Evolutionary conservation across 2,329 filamentous ascomycete genomes (phyloP).

Genomic region (Aspergillus intermedius): DNA sequence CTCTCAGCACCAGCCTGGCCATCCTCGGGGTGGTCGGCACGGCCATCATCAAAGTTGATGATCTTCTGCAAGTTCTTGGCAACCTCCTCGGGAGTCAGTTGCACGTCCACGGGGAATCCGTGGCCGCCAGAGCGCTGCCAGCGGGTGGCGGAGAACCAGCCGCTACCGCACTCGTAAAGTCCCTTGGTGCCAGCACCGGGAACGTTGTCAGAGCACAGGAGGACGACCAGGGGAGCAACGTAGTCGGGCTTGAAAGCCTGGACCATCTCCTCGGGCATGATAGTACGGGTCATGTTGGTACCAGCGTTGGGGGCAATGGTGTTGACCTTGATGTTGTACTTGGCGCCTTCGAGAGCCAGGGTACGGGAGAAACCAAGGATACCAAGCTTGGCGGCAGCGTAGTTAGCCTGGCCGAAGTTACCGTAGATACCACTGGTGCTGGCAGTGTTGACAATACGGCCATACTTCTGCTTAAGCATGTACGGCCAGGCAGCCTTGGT

Average conservation of each 20-base stretch:
- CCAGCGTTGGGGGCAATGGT: slow-evolving; percentile 97
- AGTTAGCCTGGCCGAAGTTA: slow-evolving; percentile 98
- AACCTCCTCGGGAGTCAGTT: slow-evolving; percentile 79
- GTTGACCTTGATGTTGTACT: slow-evolving; percentile 98
- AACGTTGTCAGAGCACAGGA: slow-evolving; percentile 79
- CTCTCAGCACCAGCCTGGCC: slow-evolving; percentile 70
- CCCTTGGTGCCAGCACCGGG: slow-evolving; percentile 77
- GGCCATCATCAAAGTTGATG: slow-evolving; percentile 77
- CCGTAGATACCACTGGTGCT: slow-evolving; percentile 97
- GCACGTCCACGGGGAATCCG: slow-evolving; percentile 81
- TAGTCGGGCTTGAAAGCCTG: slow-evolving; percentile 99
- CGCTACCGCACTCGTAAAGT: slow-evolving; percentile 90
- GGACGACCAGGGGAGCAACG: slow-evolving; percentile 85
- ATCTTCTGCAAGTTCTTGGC: slow-evolving; percentile 70
- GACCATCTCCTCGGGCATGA: slow-evolving; percentile 94
- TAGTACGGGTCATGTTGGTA: slow-evolving; percentile 86
- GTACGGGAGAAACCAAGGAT: slow-evolving; percentile 94
- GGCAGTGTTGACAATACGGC: slow-evolving; percentile 92
- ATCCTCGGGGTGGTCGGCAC: slow-evolving; percentile 79
- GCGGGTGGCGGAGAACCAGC: slow-evolving; percentile 84
- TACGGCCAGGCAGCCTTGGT: slow-evolving; percentile 97
- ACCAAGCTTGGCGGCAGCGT: slow-evolving; percentile 82
- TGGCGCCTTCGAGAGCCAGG: slow-evolving; percentile 83
- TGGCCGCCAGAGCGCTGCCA: slow-evolving; percentile 90
- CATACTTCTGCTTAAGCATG: slow-evolving; percentile 98